Evolutionary conservation across 768 basidiomycete species (phyloP), one percentile per base, ranked within the genome.

Genomic region (Tulasnella sp.): DNA sequence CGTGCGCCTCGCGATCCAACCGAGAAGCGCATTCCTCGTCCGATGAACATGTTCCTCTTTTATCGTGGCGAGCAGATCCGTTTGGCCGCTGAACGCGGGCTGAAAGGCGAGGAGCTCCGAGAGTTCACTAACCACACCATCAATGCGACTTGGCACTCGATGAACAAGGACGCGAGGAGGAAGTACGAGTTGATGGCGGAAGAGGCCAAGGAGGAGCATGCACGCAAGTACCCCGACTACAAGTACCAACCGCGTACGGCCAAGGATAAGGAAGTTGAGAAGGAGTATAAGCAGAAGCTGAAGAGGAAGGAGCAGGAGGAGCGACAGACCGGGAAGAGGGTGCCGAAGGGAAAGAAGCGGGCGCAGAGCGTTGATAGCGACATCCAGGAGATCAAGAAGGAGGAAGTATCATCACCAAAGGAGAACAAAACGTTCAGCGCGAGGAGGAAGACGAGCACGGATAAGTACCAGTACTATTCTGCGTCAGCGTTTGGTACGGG

Each of bases 11-110:
- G 22, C 11, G 50, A 51, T 5, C 30, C 30, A 3, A n/a, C 22
- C 8, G 52, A 31, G 31, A 31, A 31, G 8, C 22, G 42, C 17
- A 30, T 38, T 22, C 52, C 52, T 4, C 52, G 52, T 21, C 52
- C 52, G 15, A 22, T 41, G 31, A 53, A 53, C 31, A 53, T 22
- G 52, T 53, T 34, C 52, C 31, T 53, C 27, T 41, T 53, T n/a
- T 53, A 38, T 31, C 52, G 52, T 9, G 31, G 52, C 31, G 52
- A 53, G 15, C 31, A 38, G 12, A 31, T 53, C 34, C 31, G 21
- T 10, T 24, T 31, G 29, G 31, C 27, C 19, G 3, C 31, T 9
- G 31, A 31, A 7, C 52, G 31, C 17, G 52, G 42, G n/a, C n/a
- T 53, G 52, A 38, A 27, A 9, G 42, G 42, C 29, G 22, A 27